Base-by-base conservation (phyloP, 2,329 filamentous ascomycete species). In the Neopestalotiopsis rosae region DNA sequence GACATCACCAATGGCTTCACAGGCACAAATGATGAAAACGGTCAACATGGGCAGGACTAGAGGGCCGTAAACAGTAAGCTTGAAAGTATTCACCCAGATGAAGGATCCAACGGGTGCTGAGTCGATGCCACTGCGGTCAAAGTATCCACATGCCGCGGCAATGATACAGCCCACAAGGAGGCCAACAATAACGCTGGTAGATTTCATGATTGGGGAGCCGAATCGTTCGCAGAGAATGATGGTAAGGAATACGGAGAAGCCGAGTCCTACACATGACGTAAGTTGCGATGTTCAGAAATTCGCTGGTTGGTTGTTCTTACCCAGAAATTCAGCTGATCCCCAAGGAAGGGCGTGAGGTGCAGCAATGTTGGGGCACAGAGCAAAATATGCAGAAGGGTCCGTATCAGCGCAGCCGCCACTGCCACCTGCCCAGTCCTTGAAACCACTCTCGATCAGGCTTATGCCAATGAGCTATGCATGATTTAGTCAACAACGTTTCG, bases 151-250 rank as follows among this genome's bases (percentile, higher is more conserved):
- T 1, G 92, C 93, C 0, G 87, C 93, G 12, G 92, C 92, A 70
- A 96, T 92, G 74, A 94, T 91, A 80, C 93, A 95, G 61, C 93
- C 93, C 1, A 91, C 84, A 0, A 94, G 85, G 5, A 95, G 85
- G 14, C 93, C 93, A 68, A 94, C 85, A 57, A 95, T 89, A 40
- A 95, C 92, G 38, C 91, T 90, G 7, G 89, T 92, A 2, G 90
- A 93, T 77, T 95, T 95, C 92, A 96, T 95, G 72, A 96, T 92
- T 0, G 94, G 93, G 0, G 92, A 88, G 1, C 94, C 94, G 74
- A 95, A 94, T 12, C 92, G 88, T 79, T 96, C 93, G 77, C 92
- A 93, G 13, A 95, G 77, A 70, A 96, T 91, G 76, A 96, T 95
- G 34, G 91, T 92, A 59, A 92, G 73, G 76, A 95, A 95, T 45